These are phyloP conservation scores for Wickerhamia fluorescens DNA, from an alignment of 805 yeast species.

Conservation along the genomic window DNA sequence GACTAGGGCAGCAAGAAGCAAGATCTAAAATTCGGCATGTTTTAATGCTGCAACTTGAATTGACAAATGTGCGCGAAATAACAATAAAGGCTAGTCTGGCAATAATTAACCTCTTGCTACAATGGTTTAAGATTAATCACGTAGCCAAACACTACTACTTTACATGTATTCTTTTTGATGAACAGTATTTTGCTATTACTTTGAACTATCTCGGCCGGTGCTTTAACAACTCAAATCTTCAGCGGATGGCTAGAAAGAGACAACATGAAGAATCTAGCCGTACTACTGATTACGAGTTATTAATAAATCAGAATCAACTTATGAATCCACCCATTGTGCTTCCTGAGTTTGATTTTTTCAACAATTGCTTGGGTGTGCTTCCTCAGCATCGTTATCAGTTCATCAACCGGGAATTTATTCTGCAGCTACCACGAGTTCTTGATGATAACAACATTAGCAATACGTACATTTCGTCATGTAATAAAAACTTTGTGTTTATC, in stretches of 20 bases:
- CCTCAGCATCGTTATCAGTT: slow-evolving; percentile 14
- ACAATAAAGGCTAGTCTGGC: slow-evolving; percentile 53
- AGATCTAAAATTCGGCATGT: slow-evolving; percentile 15
- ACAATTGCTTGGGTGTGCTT: slow-evolving; percentile 21
- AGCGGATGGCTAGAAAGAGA: slow-evolving; percentile 11
- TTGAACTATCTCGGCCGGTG: slow-evolving; percentile 28
- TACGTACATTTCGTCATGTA: slow-evolving; percentile 21
- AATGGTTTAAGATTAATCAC: slow-evolving; percentile 79
- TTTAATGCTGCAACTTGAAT: slow-evolving; percentile 42
- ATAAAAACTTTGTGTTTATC: slow-evolving; percentile 40
- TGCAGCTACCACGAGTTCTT: slow-evolving; percentile 18
- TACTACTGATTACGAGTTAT: slow-evolving; percentile 22
- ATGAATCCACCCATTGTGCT: slow-evolving; percentile 31
- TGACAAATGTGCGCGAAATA: slow-evolving; percentile 54
- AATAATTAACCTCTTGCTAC: slow-evolving; percentile 44
- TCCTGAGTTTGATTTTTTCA: slow-evolving; percentile 31
- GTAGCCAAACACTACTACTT: slow-evolving; percentile 73
- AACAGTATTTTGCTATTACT: slow-evolving; percentile 40
- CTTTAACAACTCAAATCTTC: slow-evolving; percentile 30
- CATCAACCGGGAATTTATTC: slow-evolving; percentile 24
- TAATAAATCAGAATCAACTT: slow-evolving; percentile 31
- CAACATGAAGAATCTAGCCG: slow-evolving; percentile 7
- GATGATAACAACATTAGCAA: slow-evolving; percentile 22
- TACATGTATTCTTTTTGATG: slow-evolving; percentile 65
- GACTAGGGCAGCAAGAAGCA: slow-evolving; percentile 5